Base-by-base conservation (phyloP, 163 green algal genomes). In the Chlamydomonas reinhardtii region DNA sequence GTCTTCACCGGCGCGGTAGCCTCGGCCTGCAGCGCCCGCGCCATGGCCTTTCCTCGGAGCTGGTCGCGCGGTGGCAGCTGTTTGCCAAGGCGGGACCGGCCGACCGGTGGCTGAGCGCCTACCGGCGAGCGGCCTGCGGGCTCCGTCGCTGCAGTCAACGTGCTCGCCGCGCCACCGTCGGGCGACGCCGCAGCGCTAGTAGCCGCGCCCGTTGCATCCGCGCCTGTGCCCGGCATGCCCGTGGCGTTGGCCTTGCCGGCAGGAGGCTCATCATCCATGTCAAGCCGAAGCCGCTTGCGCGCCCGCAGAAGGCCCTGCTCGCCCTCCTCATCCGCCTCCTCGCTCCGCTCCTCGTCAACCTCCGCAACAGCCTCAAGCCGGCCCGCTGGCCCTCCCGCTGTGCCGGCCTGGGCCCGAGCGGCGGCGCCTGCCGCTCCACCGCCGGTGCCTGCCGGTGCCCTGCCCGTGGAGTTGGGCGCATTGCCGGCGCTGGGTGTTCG, bases 201-300 rank as follows among this genome's bases (percentile, higher is more conserved):
- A 24, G 64, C 29, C 19, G 17, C 16, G 66, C 3, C 29, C 14
- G 66, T 0, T 8, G 17, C 66, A 2, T 9, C 31, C 14, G 66
- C 66, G 14, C 29, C 64, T 14, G 17, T 56, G 48, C 12, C 48
- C 11, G 48, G 48, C 48, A 1, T 19, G 14, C 48, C 48, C 14
- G 48, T 56, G 48, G 11, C 48, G 1, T 56, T 17, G 48, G 12
- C 48, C 6, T 56, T 56, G 48, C 48, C 48, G 1, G 11, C 29
- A 39, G 27, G 15, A 6, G 69, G 34, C 39, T n/a, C 25, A 4
- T 73, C 80, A 1, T 74, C 80, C 9, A 59, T 56, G 29, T 85
- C 78, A 14, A 86, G n/a, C 5, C 69, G 69, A 27, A 86, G 27
- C 27, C 80, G 80, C 59, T 86, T 86, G 6, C 80, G 69, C 17